These are phyloP conservation scores for Micractinium sp. DNA, from an alignment of 139 green algal genomes.

Conservation along the genomic window DNA sequence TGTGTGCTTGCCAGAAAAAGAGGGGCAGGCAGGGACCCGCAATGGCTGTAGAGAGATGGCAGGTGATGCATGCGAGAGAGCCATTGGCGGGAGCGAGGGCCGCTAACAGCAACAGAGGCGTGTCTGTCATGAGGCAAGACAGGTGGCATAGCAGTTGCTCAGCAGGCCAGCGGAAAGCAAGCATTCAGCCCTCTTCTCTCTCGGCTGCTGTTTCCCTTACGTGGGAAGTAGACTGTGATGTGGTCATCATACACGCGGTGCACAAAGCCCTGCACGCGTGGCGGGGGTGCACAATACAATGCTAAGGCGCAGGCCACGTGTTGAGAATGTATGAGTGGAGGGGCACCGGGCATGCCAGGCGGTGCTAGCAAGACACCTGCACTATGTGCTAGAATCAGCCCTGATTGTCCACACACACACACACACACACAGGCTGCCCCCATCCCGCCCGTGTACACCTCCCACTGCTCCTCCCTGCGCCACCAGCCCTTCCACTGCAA, in stretches of 20 bases:
- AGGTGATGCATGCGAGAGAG: no score
- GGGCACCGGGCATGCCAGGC: no score
- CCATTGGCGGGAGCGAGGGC: not conserved
- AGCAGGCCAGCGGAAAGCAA: no score
- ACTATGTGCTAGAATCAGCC: no score
- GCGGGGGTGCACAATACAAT: not conserved
- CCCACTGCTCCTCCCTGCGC: not conserved
- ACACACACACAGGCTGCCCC: no score
- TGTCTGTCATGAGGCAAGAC: not conserved
- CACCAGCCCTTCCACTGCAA: not conserved
- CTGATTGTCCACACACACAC: no score
- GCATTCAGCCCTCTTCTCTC: no score
- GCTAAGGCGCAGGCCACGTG: not conserved
- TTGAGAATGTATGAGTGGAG: no score
- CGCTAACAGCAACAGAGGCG: not conserved
- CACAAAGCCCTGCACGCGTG: conserved; percentile 7
- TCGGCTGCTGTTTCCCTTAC: not conserved
- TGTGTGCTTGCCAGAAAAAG: no score
- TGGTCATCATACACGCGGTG: conserved; percentile 18
- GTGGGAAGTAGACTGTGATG: conserved; percentile 24
- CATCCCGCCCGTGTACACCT: not conserved
- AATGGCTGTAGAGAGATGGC: no score
- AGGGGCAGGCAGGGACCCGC: no score
- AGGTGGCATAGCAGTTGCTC: not conserved
- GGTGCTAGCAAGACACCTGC: no score